phyloP scores from a whole-genome alignment of 176 grass and related monocot species.

The Phoenix roebelenii region DNA sequence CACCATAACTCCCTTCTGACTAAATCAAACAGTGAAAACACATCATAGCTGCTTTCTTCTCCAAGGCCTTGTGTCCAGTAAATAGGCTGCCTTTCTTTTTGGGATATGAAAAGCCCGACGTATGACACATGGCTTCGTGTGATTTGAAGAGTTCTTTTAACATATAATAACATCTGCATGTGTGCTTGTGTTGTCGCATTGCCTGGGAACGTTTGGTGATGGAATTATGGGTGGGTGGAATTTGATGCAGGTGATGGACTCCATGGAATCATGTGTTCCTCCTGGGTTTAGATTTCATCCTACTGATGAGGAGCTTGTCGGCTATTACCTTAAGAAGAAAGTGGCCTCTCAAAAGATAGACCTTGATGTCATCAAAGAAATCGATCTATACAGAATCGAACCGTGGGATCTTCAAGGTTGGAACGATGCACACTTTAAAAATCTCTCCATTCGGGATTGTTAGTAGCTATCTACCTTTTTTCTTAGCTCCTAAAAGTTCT shows the following conservation, averaged over 20 bases:
- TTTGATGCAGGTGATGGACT: conserved; percentile 44
- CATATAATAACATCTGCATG: too few species aligned
- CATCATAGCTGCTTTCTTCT: not conserved
- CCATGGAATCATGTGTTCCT: conserved; percentile 90
- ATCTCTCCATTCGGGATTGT: too few species aligned
- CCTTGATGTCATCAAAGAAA: conserved; percentile 93
- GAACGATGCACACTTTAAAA: not conserved
- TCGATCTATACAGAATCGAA: conserved; percentile 96
- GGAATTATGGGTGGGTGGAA: not conserved
- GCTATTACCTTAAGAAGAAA: conserved; percentile 98
- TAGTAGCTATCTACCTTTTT: too few species aligned
- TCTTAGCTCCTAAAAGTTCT: too few species aligned
- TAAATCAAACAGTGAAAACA: not conserved
- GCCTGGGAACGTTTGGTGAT: too few species aligned
- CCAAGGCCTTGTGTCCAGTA: too few species aligned
- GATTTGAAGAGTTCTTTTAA: too few species aligned
- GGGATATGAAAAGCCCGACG: too few species aligned
- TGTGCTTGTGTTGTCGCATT: too few species aligned
- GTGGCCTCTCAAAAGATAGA: conserved; percentile 93
- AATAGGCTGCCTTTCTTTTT: too few species aligned
- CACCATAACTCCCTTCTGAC: not conserved
- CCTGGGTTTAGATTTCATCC: conserved; percentile 99
- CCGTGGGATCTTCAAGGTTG: conserved; percentile 97
- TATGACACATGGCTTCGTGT: too few species aligned
- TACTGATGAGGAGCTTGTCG: conserved; percentile 93